Evolutionary conservation across 23 red algal species (phyloP).

Genomic region (Cyanidioschyzon merolae): DNA sequence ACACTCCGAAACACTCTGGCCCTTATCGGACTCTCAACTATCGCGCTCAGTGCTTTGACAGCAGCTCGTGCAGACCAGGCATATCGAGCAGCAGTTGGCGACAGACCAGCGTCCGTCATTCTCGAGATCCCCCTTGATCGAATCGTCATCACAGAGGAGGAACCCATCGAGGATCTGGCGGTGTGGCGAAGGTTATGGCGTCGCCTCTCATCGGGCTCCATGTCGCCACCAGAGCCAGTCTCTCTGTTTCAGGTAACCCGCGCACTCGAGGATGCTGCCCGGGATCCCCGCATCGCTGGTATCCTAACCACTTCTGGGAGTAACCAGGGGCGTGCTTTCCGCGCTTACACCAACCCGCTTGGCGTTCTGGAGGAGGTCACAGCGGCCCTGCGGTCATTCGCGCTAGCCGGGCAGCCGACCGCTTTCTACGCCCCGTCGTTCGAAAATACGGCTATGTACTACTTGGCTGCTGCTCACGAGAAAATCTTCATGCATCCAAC

Average conservation of each 20-base stretch:
- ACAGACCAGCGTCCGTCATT: not conserved
- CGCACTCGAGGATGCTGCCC: conserved; percentile 31
- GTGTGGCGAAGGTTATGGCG: not conserved
- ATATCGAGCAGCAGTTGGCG: not conserved
- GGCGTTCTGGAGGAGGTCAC: conserved; percentile 40
- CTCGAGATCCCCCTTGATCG: not conserved
- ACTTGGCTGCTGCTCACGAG: conserved; percentile 39
- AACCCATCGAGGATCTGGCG: not conserved
- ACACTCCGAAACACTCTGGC: not conserved
- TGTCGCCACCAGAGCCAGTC: not conserved
- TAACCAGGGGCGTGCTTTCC: not conserved
- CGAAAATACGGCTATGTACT: conserved; percentile 45
- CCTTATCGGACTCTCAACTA: not conserved
- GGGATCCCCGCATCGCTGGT: conserved; percentile 50
- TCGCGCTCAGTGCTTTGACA: not conserved
- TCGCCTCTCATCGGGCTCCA: not conserved
- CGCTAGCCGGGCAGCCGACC: conserved; percentile 27
- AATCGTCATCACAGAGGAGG: not conserved
- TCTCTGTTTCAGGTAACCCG: not conserved
- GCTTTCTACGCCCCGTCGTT: conserved; percentile 52
- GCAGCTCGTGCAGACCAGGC: not conserved
- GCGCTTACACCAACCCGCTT: not conserved
- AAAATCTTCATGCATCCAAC: conserved; percentile 52
- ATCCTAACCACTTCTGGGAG: conserved; percentile 31
- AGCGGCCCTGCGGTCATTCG: conserved; percentile 34